phyloP scores from a whole-genome alignment of 768 basidiomycete species.

The Daedalea quercina region DNA sequence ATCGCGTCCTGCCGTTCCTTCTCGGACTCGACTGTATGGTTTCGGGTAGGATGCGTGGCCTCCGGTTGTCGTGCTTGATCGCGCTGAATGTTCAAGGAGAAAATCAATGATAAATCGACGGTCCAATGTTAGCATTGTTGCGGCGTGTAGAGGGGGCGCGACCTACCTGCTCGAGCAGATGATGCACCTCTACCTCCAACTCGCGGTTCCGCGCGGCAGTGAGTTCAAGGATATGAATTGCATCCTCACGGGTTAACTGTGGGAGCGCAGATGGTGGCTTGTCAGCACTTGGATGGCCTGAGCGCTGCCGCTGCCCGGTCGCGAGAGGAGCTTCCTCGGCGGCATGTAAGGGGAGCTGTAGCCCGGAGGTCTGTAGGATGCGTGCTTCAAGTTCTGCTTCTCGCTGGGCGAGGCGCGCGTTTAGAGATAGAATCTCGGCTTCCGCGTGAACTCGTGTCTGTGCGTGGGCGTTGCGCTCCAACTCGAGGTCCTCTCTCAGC shows the following conservation, averaged over 20 bases:
- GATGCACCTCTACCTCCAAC: slow-evolving; percentile 38
- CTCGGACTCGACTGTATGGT: too few species aligned
- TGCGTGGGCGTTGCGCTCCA: slow-evolving; percentile 37
- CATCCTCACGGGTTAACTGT: slow-evolving; percentile 31
- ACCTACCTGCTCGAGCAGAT: slow-evolving; percentile 30
- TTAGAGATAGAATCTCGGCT: slow-evolving; percentile 35
- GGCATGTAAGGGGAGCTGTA: neutral
- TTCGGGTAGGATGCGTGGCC: too few species aligned
- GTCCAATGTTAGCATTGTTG: too few species aligned
- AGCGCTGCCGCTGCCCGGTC: neutral
- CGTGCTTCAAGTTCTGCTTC: slow-evolving; percentile 46
- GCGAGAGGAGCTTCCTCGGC: neutral
- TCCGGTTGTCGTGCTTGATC: neutral
- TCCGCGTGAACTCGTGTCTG: slow-evolving; percentile 34
- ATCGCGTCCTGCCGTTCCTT: too few species aligned
- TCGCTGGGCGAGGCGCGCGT: slow-evolving; percentile 49
- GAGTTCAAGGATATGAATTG: slow-evolving; percentile 32
- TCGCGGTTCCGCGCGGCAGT: slow-evolving; percentile 34
- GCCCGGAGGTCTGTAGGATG: slow-evolving; percentile 11
- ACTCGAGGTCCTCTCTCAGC: slow-evolving; percentile 36
- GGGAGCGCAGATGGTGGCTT: slow-evolving; percentile 12
- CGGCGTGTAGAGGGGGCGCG: neutral
- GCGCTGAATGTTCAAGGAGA: too few species aligned
- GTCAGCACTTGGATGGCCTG: neutral
- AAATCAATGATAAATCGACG: too few species aligned